phyloP scores from a whole-genome alignment of 768 basidiomycete species.

The Mycena amicta region DNA sequence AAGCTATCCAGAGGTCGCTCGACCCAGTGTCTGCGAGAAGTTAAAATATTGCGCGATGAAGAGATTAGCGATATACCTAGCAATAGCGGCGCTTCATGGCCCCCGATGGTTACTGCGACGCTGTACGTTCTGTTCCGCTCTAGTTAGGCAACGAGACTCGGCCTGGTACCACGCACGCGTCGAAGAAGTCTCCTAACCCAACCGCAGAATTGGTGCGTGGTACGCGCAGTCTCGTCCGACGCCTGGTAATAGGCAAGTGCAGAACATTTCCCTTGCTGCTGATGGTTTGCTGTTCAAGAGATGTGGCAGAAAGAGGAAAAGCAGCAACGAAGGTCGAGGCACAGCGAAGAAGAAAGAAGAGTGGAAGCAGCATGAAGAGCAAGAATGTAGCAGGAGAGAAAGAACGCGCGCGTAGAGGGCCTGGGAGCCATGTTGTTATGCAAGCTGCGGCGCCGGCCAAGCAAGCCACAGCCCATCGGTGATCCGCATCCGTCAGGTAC shows the following conservation, averaged over 20 bases:
- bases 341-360: not conserved
- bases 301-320: not conserved
- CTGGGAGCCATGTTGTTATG: too few relatives aligned
- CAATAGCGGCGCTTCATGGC: not conserved
- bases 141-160: not conserved
- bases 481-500: too few relatives aligned
- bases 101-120: not conserved
- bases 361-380: too few relatives aligned
- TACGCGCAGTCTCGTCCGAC: not conserved
- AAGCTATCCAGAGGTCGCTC: not conserved
- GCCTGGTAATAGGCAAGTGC: not conserved
- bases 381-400: too few relatives aligned
- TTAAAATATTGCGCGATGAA: too few relatives aligned
- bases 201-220: not conserved
- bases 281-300: not conserved
- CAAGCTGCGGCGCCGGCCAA: too few relatives aligned
- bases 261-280: not conserved
- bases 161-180: not conserved
- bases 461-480: too few relatives aligned
- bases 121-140: not conserved
- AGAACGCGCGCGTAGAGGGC: too few relatives aligned
- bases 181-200: not conserved
- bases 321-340: not conserved
- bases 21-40: too few relatives aligned
- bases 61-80: too few relatives aligned